Evolutionary conservation across 495 filamentous ascomycete species (phyloP).

Genomic region (Penicillium mononematosum): DNA sequence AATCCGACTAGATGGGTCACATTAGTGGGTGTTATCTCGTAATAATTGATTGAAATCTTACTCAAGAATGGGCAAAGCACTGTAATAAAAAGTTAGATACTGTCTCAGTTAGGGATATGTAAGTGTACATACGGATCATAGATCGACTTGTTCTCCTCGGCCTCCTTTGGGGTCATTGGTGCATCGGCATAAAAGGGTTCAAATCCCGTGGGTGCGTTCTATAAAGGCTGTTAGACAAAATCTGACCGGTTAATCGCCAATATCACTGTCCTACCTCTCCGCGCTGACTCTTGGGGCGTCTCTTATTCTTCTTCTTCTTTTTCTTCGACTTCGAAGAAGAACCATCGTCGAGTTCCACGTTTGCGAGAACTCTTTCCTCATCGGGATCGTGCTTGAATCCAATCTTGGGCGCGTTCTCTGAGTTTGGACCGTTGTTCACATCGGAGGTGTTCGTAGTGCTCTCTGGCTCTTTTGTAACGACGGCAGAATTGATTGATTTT

Average conservation of each 20-base stretch:
- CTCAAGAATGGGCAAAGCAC: constrained; percentile 41
- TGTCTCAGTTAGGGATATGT: neutral
- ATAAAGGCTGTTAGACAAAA: constrained; percentile 9
- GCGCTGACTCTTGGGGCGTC: constrained; percentile 46
- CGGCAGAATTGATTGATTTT: neutral
- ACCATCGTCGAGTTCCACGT: constrained; percentile 12
- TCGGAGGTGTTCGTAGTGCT: neutral
- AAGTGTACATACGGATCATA: constrained; percentile 43
- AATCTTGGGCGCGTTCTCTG: neutral
- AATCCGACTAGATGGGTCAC: constrained; percentile 58
- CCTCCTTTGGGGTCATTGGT: constrained; percentile 69
- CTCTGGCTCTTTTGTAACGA: neutral
- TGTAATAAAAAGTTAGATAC: constrained; percentile 22
- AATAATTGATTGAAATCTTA: constrained; percentile 22
- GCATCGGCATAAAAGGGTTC: constrained; percentile 74
- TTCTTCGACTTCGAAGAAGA: neutral
- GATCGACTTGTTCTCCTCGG: constrained; percentile 55
- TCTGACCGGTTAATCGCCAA: neutral
- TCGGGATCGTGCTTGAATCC: constrained; percentile 7
- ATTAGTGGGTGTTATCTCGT: neutral
- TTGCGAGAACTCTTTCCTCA: constrained; percentile 13
- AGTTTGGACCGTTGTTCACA: neutral
- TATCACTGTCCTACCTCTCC: constrained; percentile 34
- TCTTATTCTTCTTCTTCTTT: constrained; percentile 37
- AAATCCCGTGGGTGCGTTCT: constrained; percentile 58